Conservation (phyloP, 768 basidiomycete species). For the Kwoniella sp. region DNA sequence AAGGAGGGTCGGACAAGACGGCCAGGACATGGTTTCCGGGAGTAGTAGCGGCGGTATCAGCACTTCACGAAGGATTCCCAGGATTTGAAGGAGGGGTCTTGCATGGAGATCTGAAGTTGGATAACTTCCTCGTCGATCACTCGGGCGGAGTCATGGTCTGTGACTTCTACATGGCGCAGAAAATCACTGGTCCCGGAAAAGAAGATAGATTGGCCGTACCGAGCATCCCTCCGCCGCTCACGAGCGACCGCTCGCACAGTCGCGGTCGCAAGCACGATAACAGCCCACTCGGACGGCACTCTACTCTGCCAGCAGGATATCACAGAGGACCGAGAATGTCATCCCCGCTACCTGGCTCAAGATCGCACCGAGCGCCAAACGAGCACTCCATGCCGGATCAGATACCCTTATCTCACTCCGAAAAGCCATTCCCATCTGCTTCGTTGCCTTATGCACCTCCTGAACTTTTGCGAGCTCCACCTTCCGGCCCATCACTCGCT, state of each 20-base stretch:
- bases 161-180: constrained; percentile 55
- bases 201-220: constrained; percentile 43
- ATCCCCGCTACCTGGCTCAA: constrained; percentile 21
- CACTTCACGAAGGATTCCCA: constrained; percentile 50
- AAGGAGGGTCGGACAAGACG: constrained; percentile 53
- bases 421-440: constrained; percentile 68
- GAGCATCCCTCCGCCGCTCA: constrained; percentile 29
- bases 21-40: constrained; percentile 55
- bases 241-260: neutral
- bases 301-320: constrained; percentile 25
- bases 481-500: constrained; percentile 61
- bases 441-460: constrained; percentile 90
- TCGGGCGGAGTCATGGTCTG: constrained; percentile 57
- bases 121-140: constrained; percentile 92
- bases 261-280: constrained; percentile 2
- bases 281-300: constrained; percentile 13
- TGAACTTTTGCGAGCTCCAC: constrained; percentile 71
- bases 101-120: constrained; percentile 94
- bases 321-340: constrained; percentile 25
- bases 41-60: constrained; percentile 53
- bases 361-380: constrained; percentile 11
- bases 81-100: constrained; percentile 67
- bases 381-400: constrained; percentile 9
- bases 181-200: constrained; percentile 15
- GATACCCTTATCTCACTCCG: constrained; percentile 37